Evolutionary conservation across 2,329 filamentous ascomycete species (phyloP), one percentile per base, ranked within the genome.

Genomic region (Coniochaeta sp.): DNA sequence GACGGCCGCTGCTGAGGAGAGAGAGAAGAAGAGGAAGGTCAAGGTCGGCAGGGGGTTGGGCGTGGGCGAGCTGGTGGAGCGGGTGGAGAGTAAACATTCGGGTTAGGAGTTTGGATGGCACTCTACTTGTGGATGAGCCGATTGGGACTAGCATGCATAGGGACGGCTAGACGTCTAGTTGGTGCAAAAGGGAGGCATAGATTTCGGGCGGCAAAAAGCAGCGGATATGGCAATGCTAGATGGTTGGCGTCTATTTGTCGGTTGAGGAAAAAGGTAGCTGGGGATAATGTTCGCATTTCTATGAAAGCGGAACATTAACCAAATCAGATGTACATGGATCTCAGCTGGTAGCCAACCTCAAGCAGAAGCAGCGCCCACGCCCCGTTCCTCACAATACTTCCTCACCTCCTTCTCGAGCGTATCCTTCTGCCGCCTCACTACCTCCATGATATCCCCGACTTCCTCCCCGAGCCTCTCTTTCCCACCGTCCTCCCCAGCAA

Each of bases 11-110:
- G 62, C 42, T 1, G 53, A 54, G 7, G 63, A 63, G 50, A n/a
- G n/a, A n/a, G 65, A 64, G 46, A 69, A 71, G 57, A 88, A 87
- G 82, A 78, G 87, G 57, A 91, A 89, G 72, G 88, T 95, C 55
- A 91, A 90, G 71, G 87, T 96, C 49, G 91, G 91, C 14, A 76
- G 90, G 61, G 79, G 77, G 1, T 66, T 95, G 48, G 91, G 91
- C 2, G 91, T 96, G 0, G 87, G 85, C 2, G 85, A 86, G 58
- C 68, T 91, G 63, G 85, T 91, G 20, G 86, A 91, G 74, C 83
- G 81, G 72, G 81, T 81, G 56, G 85, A 87, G 69, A 77, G 71
- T 57, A 77, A 78, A 57, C 70, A 74, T 51, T 62, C 67, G 52
- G 66, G 63, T 51, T 33, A 32, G 18, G 28, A 6, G 13, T 33